Conservation (phyloP, 768 basidiomycete species). For the Auricularia sp. region DNA sequence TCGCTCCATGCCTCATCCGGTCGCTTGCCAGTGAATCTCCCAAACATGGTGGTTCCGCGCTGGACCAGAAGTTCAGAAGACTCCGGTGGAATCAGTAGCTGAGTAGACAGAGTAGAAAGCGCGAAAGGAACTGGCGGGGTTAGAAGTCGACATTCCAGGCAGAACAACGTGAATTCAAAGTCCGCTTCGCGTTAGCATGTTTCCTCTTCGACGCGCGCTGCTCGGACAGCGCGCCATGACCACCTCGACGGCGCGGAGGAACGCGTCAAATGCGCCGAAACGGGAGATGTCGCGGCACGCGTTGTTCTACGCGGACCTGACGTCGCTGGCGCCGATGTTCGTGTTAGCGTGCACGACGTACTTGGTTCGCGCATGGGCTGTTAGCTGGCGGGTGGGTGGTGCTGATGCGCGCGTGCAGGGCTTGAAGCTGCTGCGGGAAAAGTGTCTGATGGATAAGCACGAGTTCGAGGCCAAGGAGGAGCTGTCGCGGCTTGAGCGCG, state of each 20-base stretch:
- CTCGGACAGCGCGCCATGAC: neutral
- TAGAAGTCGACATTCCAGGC: too few species aligned
- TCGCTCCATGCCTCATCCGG: too few species aligned
- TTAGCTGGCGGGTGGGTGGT: neutral
- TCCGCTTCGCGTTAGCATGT: too few species aligned
- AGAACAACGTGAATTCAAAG: too few species aligned
- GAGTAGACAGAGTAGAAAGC: too few species aligned
- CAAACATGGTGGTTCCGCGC: too few species aligned
- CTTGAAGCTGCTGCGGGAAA: neutral
- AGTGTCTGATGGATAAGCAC: neutral
- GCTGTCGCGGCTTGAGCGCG: neutral
- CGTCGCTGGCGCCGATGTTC: neutral
- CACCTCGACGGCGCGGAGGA: neutral
- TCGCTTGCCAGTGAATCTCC: too few species aligned
- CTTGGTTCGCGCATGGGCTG: neutral
- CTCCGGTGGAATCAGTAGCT: too few species aligned
- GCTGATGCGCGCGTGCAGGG: neutral
- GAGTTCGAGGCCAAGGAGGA: neutral
- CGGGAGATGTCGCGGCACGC: neutral
- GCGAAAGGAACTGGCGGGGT: too few species aligned
- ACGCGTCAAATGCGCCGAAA: neutral
- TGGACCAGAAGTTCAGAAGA: too few species aligned
- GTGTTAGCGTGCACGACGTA: neutral
- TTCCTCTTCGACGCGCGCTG: too few species aligned
- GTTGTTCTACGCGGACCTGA: neutral